These are phyloP conservation scores for Datura wrightii DNA, from an alignment of 257 asterid species.

Conservation along the genomic window DNA sequence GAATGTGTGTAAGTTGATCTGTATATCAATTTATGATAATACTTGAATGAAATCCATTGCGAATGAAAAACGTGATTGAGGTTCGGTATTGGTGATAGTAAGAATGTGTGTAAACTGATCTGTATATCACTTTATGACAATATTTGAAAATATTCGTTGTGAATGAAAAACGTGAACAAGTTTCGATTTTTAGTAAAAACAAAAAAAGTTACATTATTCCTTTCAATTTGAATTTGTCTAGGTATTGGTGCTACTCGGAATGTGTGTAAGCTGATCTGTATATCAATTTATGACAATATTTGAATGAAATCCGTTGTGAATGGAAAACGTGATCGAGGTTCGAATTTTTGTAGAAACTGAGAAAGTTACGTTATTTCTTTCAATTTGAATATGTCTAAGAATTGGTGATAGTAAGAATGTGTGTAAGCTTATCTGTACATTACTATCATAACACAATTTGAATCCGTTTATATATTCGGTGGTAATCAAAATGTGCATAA, in stretches of 20 bases:
- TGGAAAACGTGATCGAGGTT: background rate
- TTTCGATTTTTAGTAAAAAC: background rate
- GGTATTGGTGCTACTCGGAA: background rate
- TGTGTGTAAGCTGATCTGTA: background rate
- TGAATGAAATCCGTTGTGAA: background rate
- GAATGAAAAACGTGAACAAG: background rate
- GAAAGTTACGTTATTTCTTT: background rate
- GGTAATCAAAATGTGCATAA: background rate
- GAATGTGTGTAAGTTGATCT: background rate
- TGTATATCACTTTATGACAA: background rate
- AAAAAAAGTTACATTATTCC: background rate
- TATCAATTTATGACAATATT: background rate
- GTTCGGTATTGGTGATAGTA: background rate
- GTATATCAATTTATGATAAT: background rate
- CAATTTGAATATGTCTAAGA: background rate
- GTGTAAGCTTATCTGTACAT: background rate
- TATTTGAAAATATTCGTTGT: too few relatives aligned
- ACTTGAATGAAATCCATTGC: background rate
- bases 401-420: background rate
- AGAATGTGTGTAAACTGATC: background rate
- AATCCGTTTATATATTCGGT: too few relatives aligned
- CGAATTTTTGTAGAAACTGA: background rate
- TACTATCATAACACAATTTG: too few relatives aligned
- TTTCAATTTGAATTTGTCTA: background rate
- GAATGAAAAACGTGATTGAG: background rate